phyloP scores from a whole-genome alignment of 306 rosid genomes.

The Echinosophora koreensis region DNA sequence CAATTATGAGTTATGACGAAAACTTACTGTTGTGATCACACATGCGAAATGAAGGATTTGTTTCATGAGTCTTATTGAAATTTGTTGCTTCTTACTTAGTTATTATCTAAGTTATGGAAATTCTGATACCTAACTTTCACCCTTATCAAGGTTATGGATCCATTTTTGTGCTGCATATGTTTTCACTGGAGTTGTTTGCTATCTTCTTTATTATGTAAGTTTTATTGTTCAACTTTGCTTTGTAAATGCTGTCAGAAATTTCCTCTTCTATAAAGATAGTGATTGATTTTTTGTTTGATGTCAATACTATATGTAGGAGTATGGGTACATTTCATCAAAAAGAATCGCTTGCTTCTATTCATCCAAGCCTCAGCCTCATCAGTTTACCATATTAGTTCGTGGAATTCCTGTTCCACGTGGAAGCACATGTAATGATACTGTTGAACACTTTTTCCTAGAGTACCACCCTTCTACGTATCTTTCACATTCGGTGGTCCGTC shows the following conservation, averaged over 20 bases:
- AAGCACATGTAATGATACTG: conserved; percentile 68
- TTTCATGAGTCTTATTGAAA: conserved; percentile 10
- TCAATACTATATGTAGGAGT: conserved; percentile 66
- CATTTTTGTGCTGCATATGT: conserved; percentile 84
- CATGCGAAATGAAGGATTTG: conserved; percentile 23
- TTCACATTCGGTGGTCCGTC: conserved; percentile 70
- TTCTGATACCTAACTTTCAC: conserved; percentile 53
- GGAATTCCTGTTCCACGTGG: conserved; percentile 74
- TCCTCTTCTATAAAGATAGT: conserved; percentile 9
- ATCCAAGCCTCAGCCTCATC: conserved; percentile 70
- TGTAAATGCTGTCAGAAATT: conserved; percentile 25
- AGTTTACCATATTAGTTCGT: conserved; percentile 73
- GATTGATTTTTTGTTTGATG: conserved; percentile 35
- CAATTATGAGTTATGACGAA: neutral
- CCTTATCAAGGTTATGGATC: conserved; percentile 82
- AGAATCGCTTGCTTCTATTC: conserved; percentile 66
- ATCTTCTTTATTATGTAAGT: conserved; percentile 85
- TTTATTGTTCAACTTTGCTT: conserved; percentile 35
- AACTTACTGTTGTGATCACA: conserved; percentile 15
- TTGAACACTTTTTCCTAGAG: conserved; percentile 76
- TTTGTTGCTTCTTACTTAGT: conserved; percentile 22
- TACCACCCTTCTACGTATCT: conserved; percentile 80
- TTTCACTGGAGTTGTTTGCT: conserved; percentile 87
- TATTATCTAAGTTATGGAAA: conserved; percentile 31
- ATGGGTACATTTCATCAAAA: conserved; percentile 66